phyloP scores from a whole-genome alignment of 495 filamentous ascomycete genomes.

The Penicillium diatomitis region DNA sequence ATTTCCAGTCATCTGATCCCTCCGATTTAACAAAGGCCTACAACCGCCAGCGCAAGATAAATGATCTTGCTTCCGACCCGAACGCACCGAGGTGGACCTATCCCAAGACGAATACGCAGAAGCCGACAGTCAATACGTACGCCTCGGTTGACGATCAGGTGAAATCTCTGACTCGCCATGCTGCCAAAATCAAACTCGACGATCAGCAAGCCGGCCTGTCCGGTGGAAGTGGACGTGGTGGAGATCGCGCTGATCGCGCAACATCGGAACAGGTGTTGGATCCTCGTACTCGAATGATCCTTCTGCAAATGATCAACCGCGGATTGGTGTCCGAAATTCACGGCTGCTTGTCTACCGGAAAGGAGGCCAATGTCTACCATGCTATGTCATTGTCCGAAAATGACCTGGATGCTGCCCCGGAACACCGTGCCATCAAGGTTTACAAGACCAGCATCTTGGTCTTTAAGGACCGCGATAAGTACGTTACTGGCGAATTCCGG shows the following conservation, averaged over 20 bases:
- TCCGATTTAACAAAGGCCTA: slow-evolving; percentile 79
- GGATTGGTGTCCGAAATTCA: slow-evolving; percentile 74
- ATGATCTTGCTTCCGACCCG: slow-evolving; percentile 49
- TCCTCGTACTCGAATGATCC: slow-evolving; percentile 85
- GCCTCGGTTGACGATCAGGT: slow-evolving; percentile 82
- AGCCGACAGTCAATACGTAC: slow-evolving; percentile 69
- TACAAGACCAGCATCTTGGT: slow-evolving; percentile 96
- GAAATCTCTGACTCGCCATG: slow-evolving; percentile 71
- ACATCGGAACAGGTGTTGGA: slow-evolving; percentile 92
- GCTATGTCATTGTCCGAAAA: slow-evolving; percentile 48
- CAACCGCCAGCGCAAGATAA: slow-evolving; percentile 67
- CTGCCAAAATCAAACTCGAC: slow-evolving; percentile 80
- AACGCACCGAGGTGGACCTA: slow-evolving; percentile 46
- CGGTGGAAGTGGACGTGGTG: slow-evolving; percentile 40
- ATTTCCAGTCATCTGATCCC: slow-evolving; percentile 48
- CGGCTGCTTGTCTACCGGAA: slow-evolving; percentile 88
- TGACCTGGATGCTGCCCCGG: slow-evolving; percentile 29
- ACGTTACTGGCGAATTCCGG: slow-evolving; percentile 85
- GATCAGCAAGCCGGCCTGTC: slow-evolving; percentile 46
- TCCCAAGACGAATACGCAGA: slow-evolving; percentile 75
- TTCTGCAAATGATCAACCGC: slow-evolving; percentile 89
- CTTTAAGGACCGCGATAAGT: slow-evolving; percentile 94
- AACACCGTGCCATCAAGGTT: slow-evolving; percentile 84
- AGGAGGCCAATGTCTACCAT: slow-evolving; percentile 96
- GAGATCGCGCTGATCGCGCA: slow-evolving; percentile 83